Base-by-base conservation (phyloP, 148 eudicot genomes). In the Spergularia marina region DNA sequence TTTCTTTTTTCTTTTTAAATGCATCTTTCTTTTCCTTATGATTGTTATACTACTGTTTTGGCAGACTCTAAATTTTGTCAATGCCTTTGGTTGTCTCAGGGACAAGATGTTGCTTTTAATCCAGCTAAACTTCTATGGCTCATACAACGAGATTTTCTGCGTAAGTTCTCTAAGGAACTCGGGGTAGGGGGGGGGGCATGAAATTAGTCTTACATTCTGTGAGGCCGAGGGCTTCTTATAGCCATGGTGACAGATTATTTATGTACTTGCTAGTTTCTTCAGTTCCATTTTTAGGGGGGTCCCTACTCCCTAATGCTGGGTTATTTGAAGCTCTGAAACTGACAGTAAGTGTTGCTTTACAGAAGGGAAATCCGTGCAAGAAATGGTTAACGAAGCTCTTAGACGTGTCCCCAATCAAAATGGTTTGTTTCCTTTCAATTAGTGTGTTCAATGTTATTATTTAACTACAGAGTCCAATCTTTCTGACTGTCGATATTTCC, bases 121-220 rank as follows among this genome's bases (percentile, higher is more conserved):
- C 99, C 99, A 53, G 94, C 97, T 71, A 95, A 92, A 82, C 91
- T 95, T 72, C 74, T 95, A 74, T 95, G 97, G 98, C 91, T 95
- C 71, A 95, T 95, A 82, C 98, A 95, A 76, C 96, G 99, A 75
- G 99, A 95, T 81, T 95, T 95, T 83, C 80, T 95, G 54, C 96
- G 99, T 92, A 89, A 87, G 97, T 86, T 75, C 41, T 49, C 9
- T 62, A 60, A 30, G 51, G 12, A 6, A 44, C 49, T 9, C 49
- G 49, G 49, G 49, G 49, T 6, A 13, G 5, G 39, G 64, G 3
- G 64, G 64, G 12, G 34, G 13, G 1, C 4, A 4, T 7, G 4
- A 57, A 5, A 51, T 9, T 4, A 25, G 47, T 6, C 16, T 34
- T 25, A 13, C 49, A 5, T 47, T 1, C 5, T 21, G 17, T 51